Evolutionary conservation across 2,329 filamentous ascomycete genomes (phyloP).

Genomic region (Coniella vitis): DNA sequence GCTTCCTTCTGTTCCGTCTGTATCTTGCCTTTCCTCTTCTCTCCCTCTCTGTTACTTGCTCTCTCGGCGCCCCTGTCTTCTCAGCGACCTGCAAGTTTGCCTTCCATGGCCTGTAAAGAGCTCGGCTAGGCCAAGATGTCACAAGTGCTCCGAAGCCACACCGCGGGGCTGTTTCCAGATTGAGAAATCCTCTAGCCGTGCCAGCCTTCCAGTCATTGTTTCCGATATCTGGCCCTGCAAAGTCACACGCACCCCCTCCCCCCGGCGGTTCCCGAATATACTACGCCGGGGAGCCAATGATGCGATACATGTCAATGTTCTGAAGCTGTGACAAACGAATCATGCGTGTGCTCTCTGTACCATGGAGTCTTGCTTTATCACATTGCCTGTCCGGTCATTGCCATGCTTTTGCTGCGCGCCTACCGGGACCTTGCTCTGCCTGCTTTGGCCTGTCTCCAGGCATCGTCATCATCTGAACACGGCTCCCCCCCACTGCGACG

Average conservation of each 20-base stretch:
- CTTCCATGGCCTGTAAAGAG: too few relatives aligned
- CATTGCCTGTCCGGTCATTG: too few relatives aligned
- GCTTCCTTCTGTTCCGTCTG: too few relatives aligned
- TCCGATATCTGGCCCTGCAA: background rate
- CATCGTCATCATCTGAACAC: slow-evolving; percentile 12
- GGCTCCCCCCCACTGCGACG: slow-evolving; percentile 9
- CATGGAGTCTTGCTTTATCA: too few relatives aligned
- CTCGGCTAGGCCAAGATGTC: slow-evolving; percentile 1
- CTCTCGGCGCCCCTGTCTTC: too few relatives aligned
- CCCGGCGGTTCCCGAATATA: slow-evolving; percentile 4
- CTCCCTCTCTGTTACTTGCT: too few relatives aligned
- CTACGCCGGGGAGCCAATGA: slow-evolving; percentile 10
- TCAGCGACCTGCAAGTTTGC: too few relatives aligned
- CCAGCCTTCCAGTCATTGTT: background rate
- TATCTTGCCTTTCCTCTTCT: too few relatives aligned
- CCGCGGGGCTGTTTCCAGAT: slow-evolving; percentile 12
- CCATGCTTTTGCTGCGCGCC: too few relatives aligned
- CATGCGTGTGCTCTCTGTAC: too few relatives aligned
- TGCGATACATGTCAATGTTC: background rate
- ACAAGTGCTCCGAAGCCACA: slow-evolving; percentile 6
- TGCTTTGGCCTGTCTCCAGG: background rate
- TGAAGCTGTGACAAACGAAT: background rate
- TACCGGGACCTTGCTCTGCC: too few relatives aligned
- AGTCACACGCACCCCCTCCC: too few relatives aligned
- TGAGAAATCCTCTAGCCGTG: background rate